These are phyloP conservation scores for Aquilaria malaccensis DNA, from an alignment of 345 rosid genomes.

Conservation along the genomic window DNA sequence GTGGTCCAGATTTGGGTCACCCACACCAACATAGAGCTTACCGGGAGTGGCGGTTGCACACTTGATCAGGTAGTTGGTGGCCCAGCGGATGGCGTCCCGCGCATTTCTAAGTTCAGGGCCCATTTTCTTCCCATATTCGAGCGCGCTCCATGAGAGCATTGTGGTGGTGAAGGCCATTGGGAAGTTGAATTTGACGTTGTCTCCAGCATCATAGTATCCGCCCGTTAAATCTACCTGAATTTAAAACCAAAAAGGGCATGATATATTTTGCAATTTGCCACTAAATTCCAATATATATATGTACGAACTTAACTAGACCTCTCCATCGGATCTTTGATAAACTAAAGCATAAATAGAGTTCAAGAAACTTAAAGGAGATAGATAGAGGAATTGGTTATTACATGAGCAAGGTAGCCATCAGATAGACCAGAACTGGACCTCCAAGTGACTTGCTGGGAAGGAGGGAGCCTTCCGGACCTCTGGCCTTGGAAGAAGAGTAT, in stretches of 20 bases:
- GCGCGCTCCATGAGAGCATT: slow-evolving; percentile 81
- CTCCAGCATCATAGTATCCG: slow-evolving; percentile 95
- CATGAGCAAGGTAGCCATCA: slow-evolving; percentile 59
- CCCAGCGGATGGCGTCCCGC: slow-evolving; percentile 74
- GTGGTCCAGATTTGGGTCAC: slow-evolving; percentile 85
- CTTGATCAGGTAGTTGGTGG: slow-evolving; percentile 72
- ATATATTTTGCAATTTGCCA: too few species aligned
- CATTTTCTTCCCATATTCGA: slow-evolving; percentile 71
- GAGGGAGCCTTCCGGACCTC: slow-evolving; percentile 72
- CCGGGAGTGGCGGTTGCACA: slow-evolving; percentile 76
- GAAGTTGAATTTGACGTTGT: slow-evolving; percentile 83
- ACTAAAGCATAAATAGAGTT: too few species aligned
- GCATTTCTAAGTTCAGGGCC: slow-evolving; percentile 55
- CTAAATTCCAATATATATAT: too few species aligned
- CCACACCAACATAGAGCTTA: slow-evolving; percentile 83
- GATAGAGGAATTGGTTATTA: slow-evolving; percentile 10
- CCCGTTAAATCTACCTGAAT: slow-evolving; percentile 77
- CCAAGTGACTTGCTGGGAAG: slow-evolving; percentile 52
- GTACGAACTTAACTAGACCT: too few species aligned
- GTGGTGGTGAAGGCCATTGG: slow-evolving; percentile 97
- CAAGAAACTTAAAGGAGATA: too few species aligned
- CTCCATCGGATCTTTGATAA: too few species aligned
- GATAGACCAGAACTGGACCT: slow-evolving; percentile 71
- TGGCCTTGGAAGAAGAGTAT: slow-evolving; percentile 85
- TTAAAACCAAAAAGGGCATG: background rate